Base-by-base conservation (phyloP, 352 stramenopile genomes). In the Aphanomyces euteiches region DNA sequence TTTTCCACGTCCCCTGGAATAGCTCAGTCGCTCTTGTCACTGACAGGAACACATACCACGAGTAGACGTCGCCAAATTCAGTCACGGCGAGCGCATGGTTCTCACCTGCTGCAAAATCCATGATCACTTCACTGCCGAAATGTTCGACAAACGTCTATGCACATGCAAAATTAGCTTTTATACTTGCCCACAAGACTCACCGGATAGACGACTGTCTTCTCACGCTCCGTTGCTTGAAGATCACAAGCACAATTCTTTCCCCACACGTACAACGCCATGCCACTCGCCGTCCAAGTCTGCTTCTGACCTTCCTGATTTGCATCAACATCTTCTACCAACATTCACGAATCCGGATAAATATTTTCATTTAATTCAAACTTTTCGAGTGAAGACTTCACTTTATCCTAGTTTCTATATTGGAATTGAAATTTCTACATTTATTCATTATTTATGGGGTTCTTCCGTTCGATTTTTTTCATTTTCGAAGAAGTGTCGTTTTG, bases 31-130 rank as follows among this genome's bases (percentile, higher is more conserved):
- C 38, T 50, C 37, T 19, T 34, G 7, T 38, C 6, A n/a, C 19
- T 7, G 19, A 7, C 65, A 28, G 28, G 28, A 28, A 28, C 28
- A 0, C 65, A 10, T 72, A 86, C 85, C 85, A 93, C 7, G 85
- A 78, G 60, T 90, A 90, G 10, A 93, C 83, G 7, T 92, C 84
- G 56, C 85, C 85, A 58, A 92, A 93, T 58, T 93, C 84, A 47
- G 88, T 93, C 7, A 92, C 79, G 2, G 81, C 84, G 7, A 93
- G 77, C 15, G 81, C 89, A 75, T 93, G 85, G 58, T 87, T 78
- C 61, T 86, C 85, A 19, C 85, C 85, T 0, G 82, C 85, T 1
- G 84, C 89, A 66, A 90, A 90, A 56, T 89, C 85, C 41, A 87
- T 81, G 50, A 93, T 75, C 50, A 84, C 82, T 37, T 90, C 72